Conservation (phyloP, 2,329 filamentous ascomycete species). For the Ophiosphaerella korrae region DNA sequence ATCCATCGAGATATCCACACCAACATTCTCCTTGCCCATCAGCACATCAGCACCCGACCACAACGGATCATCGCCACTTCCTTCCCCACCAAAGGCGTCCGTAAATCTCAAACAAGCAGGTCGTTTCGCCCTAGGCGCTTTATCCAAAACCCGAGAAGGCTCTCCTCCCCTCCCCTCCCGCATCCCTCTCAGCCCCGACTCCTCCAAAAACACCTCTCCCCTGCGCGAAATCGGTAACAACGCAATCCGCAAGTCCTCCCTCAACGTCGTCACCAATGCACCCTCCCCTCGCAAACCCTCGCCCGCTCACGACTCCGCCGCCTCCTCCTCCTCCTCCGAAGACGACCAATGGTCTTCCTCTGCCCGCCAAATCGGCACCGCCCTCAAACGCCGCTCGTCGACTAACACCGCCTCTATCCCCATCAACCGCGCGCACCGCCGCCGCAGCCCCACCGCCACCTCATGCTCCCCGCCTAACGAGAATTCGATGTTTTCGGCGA, state of each 20-base stretch:
- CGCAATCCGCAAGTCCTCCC: conserved; percentile 54
- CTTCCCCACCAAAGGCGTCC: conserved; percentile 61
- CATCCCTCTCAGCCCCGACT: conserved; percentile 64
- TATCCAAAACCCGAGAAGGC: conserved; percentile 68
- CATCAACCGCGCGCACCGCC: conserved; percentile 53
- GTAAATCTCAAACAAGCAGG: conserved; percentile 66
- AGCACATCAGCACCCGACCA: conserved; percentile 30
- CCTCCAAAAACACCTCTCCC: conserved; percentile 55
- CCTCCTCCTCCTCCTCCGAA: conserved; percentile 51
- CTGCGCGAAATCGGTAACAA: conserved; percentile 54
- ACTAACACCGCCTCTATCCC: conserved; percentile 48
- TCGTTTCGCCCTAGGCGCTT: conserved; percentile 87
- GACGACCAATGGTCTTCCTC: conserved; percentile 59
- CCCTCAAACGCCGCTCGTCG: conserved; percentile 61
- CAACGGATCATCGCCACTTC: conserved; percentile 62
- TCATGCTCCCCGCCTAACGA: conserved; percentile 61
- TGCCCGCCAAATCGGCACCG: conserved; percentile 60
- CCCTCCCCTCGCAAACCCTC: conserved; percentile 28
- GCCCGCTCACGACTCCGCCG: conserved; percentile 13
- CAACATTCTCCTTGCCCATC: conserved; percentile 54
- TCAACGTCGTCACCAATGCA: conserved; percentile 57
- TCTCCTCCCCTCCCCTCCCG: conserved; percentile 66
- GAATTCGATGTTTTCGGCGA: conserved; percentile 66
- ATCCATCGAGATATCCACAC: conserved; percentile 58
- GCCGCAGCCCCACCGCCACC: conserved; percentile 59